Base-by-base conservation (phyloP, 2,329 filamentous ascomycete genomes). In the Achaetomium macrosporum region DNA sequence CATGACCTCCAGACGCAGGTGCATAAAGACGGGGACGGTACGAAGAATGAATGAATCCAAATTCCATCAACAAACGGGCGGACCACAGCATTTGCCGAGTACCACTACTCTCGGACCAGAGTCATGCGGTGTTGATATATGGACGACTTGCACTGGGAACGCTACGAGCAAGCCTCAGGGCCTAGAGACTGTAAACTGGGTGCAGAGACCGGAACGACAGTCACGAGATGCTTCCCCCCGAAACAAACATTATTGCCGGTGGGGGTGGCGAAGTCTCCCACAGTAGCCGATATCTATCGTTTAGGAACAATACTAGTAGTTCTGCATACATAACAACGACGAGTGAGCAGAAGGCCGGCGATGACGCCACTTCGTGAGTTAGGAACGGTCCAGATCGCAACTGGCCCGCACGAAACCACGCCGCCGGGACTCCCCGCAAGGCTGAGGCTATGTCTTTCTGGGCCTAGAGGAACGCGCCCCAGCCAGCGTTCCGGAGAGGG, bases 181-280 rank as follows among this genome's bases (percentile, higher is more conserved):
- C 25, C 25, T 7, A 25, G 7, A 25, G 4, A 25, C 25, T 25
- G 7, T 25, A 25, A 25, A 25, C 25, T 25, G 7, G 25, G 25
- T 25, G 7, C 25, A 4, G 4, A 15, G 3, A 3, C 11, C 10
- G 33, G 33, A 15, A 11, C 4, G 15, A 5, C 15, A 33, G 16
- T 33, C 13, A 42, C 30, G 37, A 19, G 30, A n/a, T 19, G 40
- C 42, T 43, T 42, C 13, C 13, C 30, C 29, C 35, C 19, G 25
- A 29, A 48, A 17, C 10, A 6, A 36, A 3, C 11, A 19, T 42
- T 31, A 54, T 9, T 51, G 48, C 45, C 42, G 36, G 55, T 44
- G 51, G 55, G 51, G 55, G 55, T 57, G 55, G 55, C 51, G 44
- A 45, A 54, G 55, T n/a, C 17, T 33, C 29, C 25, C 6, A 20